Conservation (phyloP, 345 rosid species). For the Clarkia xantiana region DNA sequence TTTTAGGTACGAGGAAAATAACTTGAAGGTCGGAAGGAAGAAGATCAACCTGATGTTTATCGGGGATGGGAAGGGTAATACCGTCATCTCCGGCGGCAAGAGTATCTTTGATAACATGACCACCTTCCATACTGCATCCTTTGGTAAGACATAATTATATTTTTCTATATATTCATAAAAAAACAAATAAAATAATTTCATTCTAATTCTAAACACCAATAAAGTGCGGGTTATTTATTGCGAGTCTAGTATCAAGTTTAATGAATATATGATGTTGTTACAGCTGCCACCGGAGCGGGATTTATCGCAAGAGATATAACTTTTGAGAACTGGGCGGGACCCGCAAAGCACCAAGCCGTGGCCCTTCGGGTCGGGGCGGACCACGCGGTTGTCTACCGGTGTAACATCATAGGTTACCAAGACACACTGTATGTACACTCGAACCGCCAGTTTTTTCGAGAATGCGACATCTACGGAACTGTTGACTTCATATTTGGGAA, state of each 20-base stretch:
- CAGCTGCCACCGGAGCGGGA: constrained; percentile 91
- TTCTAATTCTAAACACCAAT: no score
- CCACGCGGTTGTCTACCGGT: constrained; percentile 74
- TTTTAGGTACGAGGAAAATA: constrained; percentile 70
- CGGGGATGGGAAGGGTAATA: constrained; percentile 83
- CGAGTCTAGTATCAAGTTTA: no score
- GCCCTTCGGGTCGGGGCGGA: constrained; percentile 93
- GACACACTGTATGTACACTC: constrained; percentile 93
- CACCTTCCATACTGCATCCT: constrained; percentile 88
- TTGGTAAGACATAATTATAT: constrained; percentile 34
- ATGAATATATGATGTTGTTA: background rate
- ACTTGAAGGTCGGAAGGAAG: constrained; percentile 78
- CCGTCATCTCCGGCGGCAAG: constrained; percentile 54
- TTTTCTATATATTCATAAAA: no score
- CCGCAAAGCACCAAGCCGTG: constrained; percentile 87
- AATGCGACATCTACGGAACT: constrained; percentile 75
- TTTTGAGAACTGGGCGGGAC: constrained; percentile 79
- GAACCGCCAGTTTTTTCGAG: constrained; percentile 85
- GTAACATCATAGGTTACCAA: constrained; percentile 76
- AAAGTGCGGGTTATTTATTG: no score
- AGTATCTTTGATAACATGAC: constrained; percentile 50
- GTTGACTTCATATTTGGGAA: constrained; percentile 93
- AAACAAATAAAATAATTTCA: no score
- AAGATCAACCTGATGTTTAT: constrained; percentile 80
- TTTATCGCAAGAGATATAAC: constrained; percentile 91